These are phyloP conservation scores for Thelonectria olida DNA, from an alignment of 2,329 filamentous ascomycete species.

Conservation along the genomic window DNA sequence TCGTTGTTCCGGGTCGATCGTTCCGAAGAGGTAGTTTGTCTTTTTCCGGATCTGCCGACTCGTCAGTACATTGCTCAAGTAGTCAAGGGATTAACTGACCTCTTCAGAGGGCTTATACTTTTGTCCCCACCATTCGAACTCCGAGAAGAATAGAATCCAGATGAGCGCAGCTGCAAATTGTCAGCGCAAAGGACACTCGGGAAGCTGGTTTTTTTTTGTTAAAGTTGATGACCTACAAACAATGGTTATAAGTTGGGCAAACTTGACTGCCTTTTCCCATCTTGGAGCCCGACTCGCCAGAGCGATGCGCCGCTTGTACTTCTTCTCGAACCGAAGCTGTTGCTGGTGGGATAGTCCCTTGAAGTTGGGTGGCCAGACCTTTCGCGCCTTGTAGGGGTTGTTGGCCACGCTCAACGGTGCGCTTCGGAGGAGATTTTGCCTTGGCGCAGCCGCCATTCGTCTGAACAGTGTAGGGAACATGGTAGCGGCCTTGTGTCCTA, in stretches of 20 bases:
- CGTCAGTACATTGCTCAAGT: conserved; percentile 13
- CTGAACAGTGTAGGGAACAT: conserved; percentile 50
- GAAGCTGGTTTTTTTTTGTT: background rate
- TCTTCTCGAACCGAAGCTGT: conserved; percentile 81
- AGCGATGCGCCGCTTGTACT: conserved; percentile 76
- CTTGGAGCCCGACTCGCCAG: conserved; percentile 68
- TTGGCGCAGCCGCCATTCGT: conserved; percentile 46
- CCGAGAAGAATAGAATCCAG: conserved; percentile 52
- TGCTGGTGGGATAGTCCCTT: conserved; percentile 73
- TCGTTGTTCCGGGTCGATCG: conserved; percentile 52
- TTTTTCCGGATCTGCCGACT: conserved; percentile 46
- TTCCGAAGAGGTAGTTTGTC: conserved; percentile 51
- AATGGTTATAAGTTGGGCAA: conserved; percentile 70
- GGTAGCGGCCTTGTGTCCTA: conserved; percentile 1
- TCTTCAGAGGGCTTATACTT: conserved; percentile 54
- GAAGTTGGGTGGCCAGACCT: conserved; percentile 83
- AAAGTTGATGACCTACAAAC: conserved; percentile 53
- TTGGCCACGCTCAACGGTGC: conserved; percentile 51
- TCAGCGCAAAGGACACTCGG: conserved; percentile 19
- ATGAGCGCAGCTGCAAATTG: conserved; percentile 45
- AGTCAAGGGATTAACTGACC: conserved; percentile 36
- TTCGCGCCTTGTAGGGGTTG: conserved; percentile 73
- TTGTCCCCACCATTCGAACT: conserved; percentile 56
- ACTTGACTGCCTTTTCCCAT: conserved; percentile 72
- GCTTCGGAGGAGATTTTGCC: conserved; percentile 38